Base-by-base conservation (phyloP, 371 early-diverging fungal species). In the Apophysomyces ossiformis region DNA sequence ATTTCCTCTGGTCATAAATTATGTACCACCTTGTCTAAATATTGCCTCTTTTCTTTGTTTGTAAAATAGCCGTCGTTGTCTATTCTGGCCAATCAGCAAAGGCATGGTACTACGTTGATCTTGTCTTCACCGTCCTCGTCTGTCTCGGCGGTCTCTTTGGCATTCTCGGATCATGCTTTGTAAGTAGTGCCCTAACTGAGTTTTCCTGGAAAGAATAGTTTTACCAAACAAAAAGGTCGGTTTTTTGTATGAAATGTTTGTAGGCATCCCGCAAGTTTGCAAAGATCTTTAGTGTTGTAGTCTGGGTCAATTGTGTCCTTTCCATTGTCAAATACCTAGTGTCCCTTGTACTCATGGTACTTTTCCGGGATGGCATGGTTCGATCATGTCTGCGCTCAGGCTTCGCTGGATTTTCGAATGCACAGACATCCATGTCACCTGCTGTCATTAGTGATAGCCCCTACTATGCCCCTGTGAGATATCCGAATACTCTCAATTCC, bases 21-120 rank as follows among this genome's bases (percentile, higher is more conserved):
- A 26, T 65, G 26, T 46, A 44, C 18, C 26, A 58, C 37, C 38
- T 37, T 26, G 32, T 46, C 47, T 60, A 60, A 44, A 60, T 12
- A 38, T 57, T 57, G n/a, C n/a, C 32, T 26, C 32, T 8, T 39
- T 47, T 58, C 39, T 26, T 9, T 58, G 8, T 67, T 26, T 26
- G 32, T 26, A 26, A 15, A 15, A 43, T 68, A 82, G 83, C 80
- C 21, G 73, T 75, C 43, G 68, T 76, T 26, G 65, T 76, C 15
- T 82, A 82, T 64, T 79, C 83, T 37, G 76, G 83, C 47, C 83
- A 82, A 56, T 65, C 75, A 47, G 78, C 80, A 0, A 74, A 65
- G 64, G 72, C 80, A 5, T 78, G 80, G 76, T 82, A 79, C 57
- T 78, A 78, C 44, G 72, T 82, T 26, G 78, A 78, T 43, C 66